These are phyloP conservation scores for Schizochytrium sp. DNA, from an alignment of 108 stramenopile species.

Conservation along the genomic window DNA sequence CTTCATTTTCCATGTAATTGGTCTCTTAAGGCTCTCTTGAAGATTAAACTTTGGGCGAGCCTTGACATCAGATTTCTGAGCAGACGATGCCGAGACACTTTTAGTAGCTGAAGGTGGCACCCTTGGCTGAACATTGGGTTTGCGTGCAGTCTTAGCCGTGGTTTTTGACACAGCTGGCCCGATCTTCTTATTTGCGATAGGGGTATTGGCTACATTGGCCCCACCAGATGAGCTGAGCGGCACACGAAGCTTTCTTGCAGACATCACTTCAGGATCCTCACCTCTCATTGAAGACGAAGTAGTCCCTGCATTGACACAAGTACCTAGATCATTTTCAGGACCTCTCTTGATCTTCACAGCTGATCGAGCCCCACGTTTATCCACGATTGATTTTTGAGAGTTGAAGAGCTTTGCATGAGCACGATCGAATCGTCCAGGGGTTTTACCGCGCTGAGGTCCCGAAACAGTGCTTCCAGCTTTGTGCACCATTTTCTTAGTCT, in stretches of 20 bases:
- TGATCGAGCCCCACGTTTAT: neutral
- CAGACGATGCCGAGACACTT: too few species aligned
- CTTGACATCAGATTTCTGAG: neutral
- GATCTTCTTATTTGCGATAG: neutral
- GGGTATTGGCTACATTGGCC: neutral
- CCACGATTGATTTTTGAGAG: conserved; percentile 42
- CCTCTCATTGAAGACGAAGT: too few species aligned
- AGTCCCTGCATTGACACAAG: too few species aligned
- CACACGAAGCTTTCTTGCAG: neutral
- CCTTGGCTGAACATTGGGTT: neutral
- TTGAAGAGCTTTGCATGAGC: conserved; percentile 27
- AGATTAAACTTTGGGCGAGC: conserved; percentile 26
- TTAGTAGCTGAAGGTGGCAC: neutral
- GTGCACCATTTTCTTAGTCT: too few species aligned
- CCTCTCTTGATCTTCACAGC: too few species aligned
- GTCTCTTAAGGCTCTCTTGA: conserved; percentile 50
- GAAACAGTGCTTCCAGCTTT: too few species aligned
- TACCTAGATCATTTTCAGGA: too few species aligned
- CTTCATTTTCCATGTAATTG: conserved; percentile 59
- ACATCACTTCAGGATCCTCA: too few species aligned
- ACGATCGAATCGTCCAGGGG: conserved; percentile 31
- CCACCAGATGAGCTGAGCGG: neutral
- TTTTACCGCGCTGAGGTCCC: neutral
- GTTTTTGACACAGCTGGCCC: neutral
- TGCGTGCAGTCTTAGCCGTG: conserved; percentile 21